Evolutionary conservation across 345 rosid genomes (phyloP), one percentile per base, ranked within the genome.

Genomic region (Euphorbia tirucalli): DNA sequence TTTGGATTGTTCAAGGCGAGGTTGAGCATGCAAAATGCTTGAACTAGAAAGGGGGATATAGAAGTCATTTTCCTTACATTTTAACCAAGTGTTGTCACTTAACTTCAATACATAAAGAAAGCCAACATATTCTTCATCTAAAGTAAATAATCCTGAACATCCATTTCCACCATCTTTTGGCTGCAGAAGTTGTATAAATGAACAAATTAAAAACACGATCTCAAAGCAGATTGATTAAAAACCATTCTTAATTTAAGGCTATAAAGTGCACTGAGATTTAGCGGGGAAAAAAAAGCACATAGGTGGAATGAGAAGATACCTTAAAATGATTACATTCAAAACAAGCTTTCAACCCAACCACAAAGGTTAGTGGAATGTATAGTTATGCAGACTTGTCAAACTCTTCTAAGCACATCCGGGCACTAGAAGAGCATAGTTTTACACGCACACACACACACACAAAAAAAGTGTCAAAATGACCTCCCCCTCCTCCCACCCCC

Each of bases 21-120:
- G 57, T 71, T 78, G 77, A 75, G 68, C n/a, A n/a, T 58, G 72
- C 55, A 76, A 76, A 83, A 74, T 78, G 65, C 82, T 81, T 61
- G 89, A 73, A 75, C 70, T 77, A 61, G 85, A 62, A 64, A 94
- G 80, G 65, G 97, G 96, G 71, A 92, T 68, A 62, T 81, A 92
- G 80, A 94, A 92, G 82, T 92, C 98, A 73, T 86, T 78, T 11
- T 90, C 96, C 82, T 59, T 76, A 71, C 78, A 80, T 4, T 88
- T 90, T 69, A 92, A 72, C 97, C 97, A 94, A 71, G 84, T 84
- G 60, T 68, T 83, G 44, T 78, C 97, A 50, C 85, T 80, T 75
- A 89, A 75, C 89, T 86, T 90, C 67, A 94, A 88, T 79, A 92
- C 97, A 80, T 92, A 94, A 75, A 88, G 87, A 80, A 94, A 89